These are phyloP conservation scores for Stephania japonica DNA, from an alignment of 164 flowering plant genomes.

Conservation along the genomic window DNA sequence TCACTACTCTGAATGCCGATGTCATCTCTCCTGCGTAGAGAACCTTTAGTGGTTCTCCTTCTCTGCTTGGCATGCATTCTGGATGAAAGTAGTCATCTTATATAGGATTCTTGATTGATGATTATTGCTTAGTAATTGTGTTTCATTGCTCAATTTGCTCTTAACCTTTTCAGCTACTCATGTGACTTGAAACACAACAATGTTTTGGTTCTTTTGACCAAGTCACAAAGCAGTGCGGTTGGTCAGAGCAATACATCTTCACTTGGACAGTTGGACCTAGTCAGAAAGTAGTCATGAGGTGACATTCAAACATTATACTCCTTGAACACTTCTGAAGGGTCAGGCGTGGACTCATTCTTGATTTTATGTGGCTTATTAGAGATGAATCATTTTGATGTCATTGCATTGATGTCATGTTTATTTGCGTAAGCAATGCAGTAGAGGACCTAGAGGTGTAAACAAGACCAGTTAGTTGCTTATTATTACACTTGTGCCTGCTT, in stretches of 20 bases:
- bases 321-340: not conserved
- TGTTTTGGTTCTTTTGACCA: not conserved
- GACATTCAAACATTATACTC: not conserved
- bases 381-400: not conserved
- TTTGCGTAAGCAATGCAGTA: not conserved
- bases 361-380: not conserved
- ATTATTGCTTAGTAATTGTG: not conserved
- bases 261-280: not conserved
- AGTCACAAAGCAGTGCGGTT: not conserved
- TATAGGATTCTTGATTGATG: not conserved
- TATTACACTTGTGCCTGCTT: not conserved
- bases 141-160: conserved; percentile 7
- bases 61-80: not conserved
- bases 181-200: not conserved
- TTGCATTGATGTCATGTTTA: not conserved
- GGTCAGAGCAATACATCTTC: not conserved
- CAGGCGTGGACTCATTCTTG: not conserved
- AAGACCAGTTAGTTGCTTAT: not conserved
- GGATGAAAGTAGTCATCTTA: not conserved
- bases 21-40: conserved; percentile 23
- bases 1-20: conserved; percentile 4
- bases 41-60: conserved; percentile 11
- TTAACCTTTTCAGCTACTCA: conserved; percentile 6
- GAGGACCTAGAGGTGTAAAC: too few relatives aligned
- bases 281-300: not conserved